Conservation (phyloP, 2,329 filamentous ascomycete species). For the Lachnellula hyalina region DNA sequence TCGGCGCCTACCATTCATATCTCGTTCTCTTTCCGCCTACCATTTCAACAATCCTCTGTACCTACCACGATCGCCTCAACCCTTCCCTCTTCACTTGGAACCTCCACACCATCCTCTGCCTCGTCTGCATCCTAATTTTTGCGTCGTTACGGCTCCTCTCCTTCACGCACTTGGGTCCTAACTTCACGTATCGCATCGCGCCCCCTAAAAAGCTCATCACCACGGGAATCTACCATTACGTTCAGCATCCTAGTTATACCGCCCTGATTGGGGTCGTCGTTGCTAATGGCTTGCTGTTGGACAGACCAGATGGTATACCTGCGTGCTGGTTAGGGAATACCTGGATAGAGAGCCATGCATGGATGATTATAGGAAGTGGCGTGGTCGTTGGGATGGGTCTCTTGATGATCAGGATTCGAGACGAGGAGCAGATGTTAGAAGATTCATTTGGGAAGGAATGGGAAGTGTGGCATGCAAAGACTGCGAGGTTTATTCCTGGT, state of each 20-base stretch:
- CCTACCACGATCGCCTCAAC: constrained; percentile 1
- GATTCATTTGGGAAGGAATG: constrained; percentile 42
- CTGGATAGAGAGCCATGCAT: constrained; percentile 45
- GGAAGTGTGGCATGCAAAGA: constrained; percentile 43
- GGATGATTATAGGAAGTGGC: constrained; percentile 19
- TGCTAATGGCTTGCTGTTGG: constrained; percentile 31
- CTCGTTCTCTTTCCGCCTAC: constrained; percentile 1
- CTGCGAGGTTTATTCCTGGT: constrained; percentile 44
- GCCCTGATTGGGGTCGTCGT: constrained; percentile 36
- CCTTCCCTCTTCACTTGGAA: constrained; percentile 27
- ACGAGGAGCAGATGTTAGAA: constrained; percentile 47
- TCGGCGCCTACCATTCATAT: neutral
- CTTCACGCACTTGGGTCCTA: constrained; percentile 41
- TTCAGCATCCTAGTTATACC: constrained; percentile 79
- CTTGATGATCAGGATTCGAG: constrained; percentile 32
- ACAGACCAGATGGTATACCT: constrained; percentile 35
- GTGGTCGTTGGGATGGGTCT: neutral
- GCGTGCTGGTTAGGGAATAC: constrained; percentile 42
- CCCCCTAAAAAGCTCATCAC: constrained; percentile 67
- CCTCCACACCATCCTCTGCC: constrained; percentile 6
- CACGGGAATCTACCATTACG: constrained; percentile 65
- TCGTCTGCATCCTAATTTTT: constrained; percentile 23
- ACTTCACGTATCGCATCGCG: constrained; percentile 49
- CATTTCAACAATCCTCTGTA: neutral
- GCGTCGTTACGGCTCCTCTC: constrained; percentile 33